phyloP scores from a whole-genome alignment of 2,329 filamentous ascomycete species.

The Pestalotiopsis sp. region DNA sequence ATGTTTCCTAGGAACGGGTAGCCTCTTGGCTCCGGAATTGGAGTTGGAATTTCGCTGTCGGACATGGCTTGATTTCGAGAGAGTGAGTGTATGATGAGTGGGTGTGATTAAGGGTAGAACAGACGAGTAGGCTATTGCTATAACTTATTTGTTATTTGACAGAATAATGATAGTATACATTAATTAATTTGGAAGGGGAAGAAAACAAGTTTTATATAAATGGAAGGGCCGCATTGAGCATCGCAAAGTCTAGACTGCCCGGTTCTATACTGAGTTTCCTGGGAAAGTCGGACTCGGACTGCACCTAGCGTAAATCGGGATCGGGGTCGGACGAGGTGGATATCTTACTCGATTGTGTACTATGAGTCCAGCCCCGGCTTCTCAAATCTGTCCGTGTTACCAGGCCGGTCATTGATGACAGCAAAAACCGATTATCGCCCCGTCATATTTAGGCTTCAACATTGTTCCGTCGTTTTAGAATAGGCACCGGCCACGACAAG shows the following conservation, averaged over 20 bases:
- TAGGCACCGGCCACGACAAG: too few relatives aligned
- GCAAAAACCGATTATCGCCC: too few relatives aligned
- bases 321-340: neutral
- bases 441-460: too few relatives aligned
- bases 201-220: neutral
- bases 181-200: too few relatives aligned
- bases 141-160: neutral
- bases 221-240: neutral
- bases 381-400: neutral
- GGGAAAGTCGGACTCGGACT: neutral
- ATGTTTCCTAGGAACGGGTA: constrained; percentile 16
- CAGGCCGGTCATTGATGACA: too few relatives aligned
- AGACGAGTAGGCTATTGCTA: neutral
- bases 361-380: neutral
- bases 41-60: neutral
- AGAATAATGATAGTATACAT: too few relatives aligned
- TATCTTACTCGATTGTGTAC: neutral
- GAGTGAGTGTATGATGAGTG: neutral
- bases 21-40: constrained; percentile 14
- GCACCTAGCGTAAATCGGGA: neutral
- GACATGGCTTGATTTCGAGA: neutral
- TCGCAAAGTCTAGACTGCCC: neutral
- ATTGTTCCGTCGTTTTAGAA: too few relatives aligned
- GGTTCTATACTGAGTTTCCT: neutral
- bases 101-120: neutral